Evolutionary conservation across 306 rosid species (phyloP), one percentile per base, ranked within the genome.

Genomic region (Fagus crenata): DNA sequence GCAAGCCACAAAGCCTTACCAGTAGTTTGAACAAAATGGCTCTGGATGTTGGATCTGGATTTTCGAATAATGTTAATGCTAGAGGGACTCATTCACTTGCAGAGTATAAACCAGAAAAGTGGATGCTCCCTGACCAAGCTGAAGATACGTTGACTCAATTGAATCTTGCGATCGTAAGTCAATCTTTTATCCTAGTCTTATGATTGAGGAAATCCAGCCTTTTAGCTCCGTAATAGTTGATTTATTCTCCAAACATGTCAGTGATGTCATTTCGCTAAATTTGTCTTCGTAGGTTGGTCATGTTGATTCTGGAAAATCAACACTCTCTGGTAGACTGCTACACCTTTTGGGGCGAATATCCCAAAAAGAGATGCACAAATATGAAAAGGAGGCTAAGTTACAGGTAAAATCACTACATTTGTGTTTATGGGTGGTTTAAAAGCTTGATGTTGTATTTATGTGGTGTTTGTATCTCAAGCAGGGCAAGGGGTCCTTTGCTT

Each of bases 271-370:
- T n/a, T 54, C 8, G 12, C 84, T 75, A 51, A 72, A 81, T 74
- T 61, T 89, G 69, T 83, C 69, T 55, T 78, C 87, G 83, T 82
- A 95, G 99, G 97, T 95, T 81, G 99, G 99, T 49, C 99, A 95
- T 80, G 99, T 95, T 82, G 99, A 95, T 89, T 90, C 99, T 77
- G 99, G 99, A 83, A 95, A 95, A 87, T 95, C 99, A 69, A 92
- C 99, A 31, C 93, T 95, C 69, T 92, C 99, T 1, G 99, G 99
- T 54, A 91, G 99, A 83, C 75, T 95, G 72, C 83, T 95, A 56
- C 97, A 91, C 82, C 88, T 95, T 69, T 80, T 83, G 79, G 99
- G 99, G 79, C 91, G 90, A 67, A 86, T 95, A 77, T 88, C 99
- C 49, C 83, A 85, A 71, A 95, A 95, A 83, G 93, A 92, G 78